Evolutionary conservation across 306 rosid genomes (phyloP).

Genomic region (Castanea sativa): DNA sequence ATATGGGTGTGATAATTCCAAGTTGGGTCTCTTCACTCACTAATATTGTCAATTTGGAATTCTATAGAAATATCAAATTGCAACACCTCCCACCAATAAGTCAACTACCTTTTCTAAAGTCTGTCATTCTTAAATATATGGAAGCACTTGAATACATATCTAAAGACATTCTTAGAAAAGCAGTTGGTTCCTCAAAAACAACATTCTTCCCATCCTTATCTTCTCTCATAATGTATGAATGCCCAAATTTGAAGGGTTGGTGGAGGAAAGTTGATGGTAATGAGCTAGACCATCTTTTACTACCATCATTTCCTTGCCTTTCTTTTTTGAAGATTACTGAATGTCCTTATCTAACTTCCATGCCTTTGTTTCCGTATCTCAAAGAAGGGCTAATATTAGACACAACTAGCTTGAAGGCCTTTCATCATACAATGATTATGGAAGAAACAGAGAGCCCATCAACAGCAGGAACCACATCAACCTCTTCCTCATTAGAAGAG

Average conservation of each 20-base stretch:
- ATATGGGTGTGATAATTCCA: not conserved
- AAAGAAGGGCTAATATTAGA: too few relatives aligned
- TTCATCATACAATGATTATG: too few relatives aligned
- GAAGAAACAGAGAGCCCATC: too few relatives aligned
- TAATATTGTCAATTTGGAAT: not conserved
- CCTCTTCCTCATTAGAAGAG: too few relatives aligned
- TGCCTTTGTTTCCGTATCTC: too few relatives aligned
- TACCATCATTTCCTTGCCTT: not conserved
- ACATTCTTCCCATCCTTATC: constrained; percentile 1
- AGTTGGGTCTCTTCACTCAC: not conserved
- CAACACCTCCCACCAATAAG: not conserved
- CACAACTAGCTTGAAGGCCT: too few relatives aligned
- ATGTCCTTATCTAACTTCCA: too few relatives aligned
- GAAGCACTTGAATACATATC: constrained; percentile 1
- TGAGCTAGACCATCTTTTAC: not conserved
- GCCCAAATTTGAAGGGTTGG: constrained; percentile 18
- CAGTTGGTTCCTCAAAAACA: too few relatives aligned
- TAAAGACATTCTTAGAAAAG: not conserved
- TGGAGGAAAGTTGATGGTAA: not conserved
- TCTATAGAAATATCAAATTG: not conserved
- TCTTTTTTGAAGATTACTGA: not conserved
- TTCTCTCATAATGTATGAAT: not conserved
- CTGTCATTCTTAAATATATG: constrained; percentile 4
- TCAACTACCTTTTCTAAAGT: not conserved
- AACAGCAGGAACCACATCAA: too few relatives aligned